Evolutionary conservation across 345 rosid genomes (phyloP), one percentile per base, ranked within the genome.

Genomic region (Iberis pinnata): DNA sequence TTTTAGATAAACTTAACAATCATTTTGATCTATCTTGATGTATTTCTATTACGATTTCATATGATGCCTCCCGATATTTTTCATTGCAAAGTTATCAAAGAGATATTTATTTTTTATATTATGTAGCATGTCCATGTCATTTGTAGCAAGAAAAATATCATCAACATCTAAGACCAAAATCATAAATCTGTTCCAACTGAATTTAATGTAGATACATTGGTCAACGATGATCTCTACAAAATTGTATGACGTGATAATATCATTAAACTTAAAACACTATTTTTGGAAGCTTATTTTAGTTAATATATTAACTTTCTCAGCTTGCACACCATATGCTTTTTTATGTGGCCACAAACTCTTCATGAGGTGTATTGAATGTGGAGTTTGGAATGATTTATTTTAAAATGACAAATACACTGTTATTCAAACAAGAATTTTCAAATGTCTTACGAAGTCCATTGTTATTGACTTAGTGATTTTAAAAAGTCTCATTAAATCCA

Each of bases 1-100:
- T 60, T 7, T 58, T 8, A 42, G 36, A 43, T n/a, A 62, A 50
- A 22, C 59, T 17, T 20, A 62, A 42, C 20, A 18, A 2, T 19
- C 12, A 13, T 22, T 43, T 25, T 51, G 67, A 41, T 32, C 17
- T 51, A 43, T 43, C 20, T 3, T 8, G 11, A 35, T 32, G 43
- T 14, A 52, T 62, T 52, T 51, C 6, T 40, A 33, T 61, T 20
- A 36, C n/a, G 1, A 43, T 43, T 26, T 52, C 37, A 3, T 3
- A 27, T 1, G 32, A 27, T 8, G 32, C 32, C 9, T 27, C 32
- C 32, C 9, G 8, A 3, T 3, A 33, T 47, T 8, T 10, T 20
- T 12, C 25, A 26, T 42, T 18, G 44, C 44, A 12, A 27, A 29
- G 13, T 58, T 40, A 14, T 56, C 25, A 11, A 14, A 17, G 17